Percentiles rank a stretch among this genome's conserved stretches.
These are phyloP conservation scores for Mycena crocata DNA, from an alignment of 768 basidiomycete species.

Conservation along the genomic window DNA sequence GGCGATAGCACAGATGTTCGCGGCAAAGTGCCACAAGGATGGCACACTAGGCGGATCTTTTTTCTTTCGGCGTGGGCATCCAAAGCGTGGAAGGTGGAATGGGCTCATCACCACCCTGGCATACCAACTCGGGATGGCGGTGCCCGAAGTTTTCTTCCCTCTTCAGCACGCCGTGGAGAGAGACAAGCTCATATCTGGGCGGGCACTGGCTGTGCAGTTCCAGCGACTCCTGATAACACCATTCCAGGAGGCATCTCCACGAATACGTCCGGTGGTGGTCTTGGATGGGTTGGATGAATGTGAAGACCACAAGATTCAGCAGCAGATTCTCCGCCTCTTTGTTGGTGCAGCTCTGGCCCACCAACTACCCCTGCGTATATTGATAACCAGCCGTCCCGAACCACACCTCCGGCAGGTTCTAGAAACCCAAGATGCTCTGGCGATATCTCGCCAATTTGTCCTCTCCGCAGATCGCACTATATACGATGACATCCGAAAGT, in stretches of 20 bases:
- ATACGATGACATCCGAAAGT: constrained; percentile 3
- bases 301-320: background rate
- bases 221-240: constrained; percentile 29
- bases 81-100: constrained; percentile 36
- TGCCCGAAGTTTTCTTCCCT: background rate
- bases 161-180: constrained; percentile 20
- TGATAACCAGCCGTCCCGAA: constrained; percentile 4
- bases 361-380: background rate
- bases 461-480: background rate
- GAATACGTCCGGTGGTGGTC: background rate
- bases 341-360: background rate
- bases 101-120: constrained; percentile 42
- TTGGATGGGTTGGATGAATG: constrained; percentile 13
- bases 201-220: constrained; percentile 24
- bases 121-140: no score
- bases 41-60: constrained; percentile 43
- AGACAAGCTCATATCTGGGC: constrained; percentile 25
- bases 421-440: background rate
- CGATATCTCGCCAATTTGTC: background rate
- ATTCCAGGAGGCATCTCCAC: background rate
- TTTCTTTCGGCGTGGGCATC: constrained; percentile 45
- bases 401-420: background rate
- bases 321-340: background rate
- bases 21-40: constrained; percentile 16
- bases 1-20: background rate